These are phyloP conservation scores for Priceomyces carsonii DNA, from an alignment of 805 yeast species.

Conservation along the genomic window DNA sequence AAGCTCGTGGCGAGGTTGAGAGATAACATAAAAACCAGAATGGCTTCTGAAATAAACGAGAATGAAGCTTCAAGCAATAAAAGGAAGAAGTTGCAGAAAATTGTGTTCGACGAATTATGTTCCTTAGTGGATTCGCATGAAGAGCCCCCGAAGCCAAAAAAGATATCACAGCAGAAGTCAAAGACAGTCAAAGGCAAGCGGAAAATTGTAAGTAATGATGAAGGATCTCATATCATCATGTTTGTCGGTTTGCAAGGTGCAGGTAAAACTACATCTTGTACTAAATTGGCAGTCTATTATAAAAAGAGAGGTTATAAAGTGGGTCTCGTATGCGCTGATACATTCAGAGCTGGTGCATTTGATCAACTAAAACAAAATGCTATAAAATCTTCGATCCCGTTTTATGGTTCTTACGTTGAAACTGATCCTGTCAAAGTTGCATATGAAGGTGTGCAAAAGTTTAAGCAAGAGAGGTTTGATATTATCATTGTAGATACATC, in stretches of 20 bases:
- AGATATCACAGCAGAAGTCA: conserved; percentile 42
- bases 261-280: conserved; percentile 97
- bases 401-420: conserved; percentile 92
- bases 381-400: conserved; percentile 90
- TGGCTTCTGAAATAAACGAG: conserved; percentile 57
- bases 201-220: conserved; percentile 18
- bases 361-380: conserved; percentile 98
- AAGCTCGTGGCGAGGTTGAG: conserved; percentile 76
- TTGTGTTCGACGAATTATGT: conserved; percentile 91
- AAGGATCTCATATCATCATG: conserved; percentile 71
- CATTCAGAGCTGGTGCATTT: conserved; percentile 99
- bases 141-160: conserved; percentile 77
- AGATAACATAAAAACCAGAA: conserved; percentile 49
- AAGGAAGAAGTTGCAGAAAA: conserved; percentile 83
- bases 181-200: conserved; percentile 30
- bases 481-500: conserved; percentile 95
- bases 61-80: conserved; percentile 59
- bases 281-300: conserved; percentile 92
- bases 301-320: conserved; percentile 92
- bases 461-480: conserved; percentile 88
- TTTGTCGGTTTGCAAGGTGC: conserved; percentile 99
- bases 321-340: conserved; percentile 97
- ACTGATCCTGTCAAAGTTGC: conserved; percentile 95
- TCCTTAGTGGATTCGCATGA: conserved; percentile 75
- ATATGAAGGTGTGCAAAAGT: conserved; percentile 85